Percentiles rank a stretch among this genome's conserved stretches.
These are phyloP conservation scores for Mycena epipterygia DNA, from an alignment of 768 basidiomycete genomes.

Conservation along the genomic window DNA sequence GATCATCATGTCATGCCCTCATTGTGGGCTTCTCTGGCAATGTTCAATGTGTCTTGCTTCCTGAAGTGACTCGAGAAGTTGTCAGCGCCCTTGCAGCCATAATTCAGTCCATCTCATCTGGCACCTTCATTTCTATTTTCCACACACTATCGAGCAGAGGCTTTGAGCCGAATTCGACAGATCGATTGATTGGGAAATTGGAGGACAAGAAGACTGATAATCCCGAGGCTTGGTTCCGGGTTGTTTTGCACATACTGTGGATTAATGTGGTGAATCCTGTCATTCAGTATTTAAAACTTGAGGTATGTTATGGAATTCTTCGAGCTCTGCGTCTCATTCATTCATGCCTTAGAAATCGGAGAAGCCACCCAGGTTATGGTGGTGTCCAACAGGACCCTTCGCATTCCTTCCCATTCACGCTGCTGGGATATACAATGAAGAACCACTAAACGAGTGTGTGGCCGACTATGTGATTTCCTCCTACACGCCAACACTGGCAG, in stretches of 20 bases:
- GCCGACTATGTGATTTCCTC: constrained; percentile 36
- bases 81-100: not conserved
- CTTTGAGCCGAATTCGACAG: not conserved
- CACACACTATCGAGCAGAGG: not conserved
- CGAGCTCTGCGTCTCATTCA: not conserved
- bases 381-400: not conserved
- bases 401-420: constrained; percentile 35
- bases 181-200: constrained; percentile 2
- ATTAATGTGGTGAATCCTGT: not conserved
- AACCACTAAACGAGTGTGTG: not conserved
- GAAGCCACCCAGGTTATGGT: not conserved
- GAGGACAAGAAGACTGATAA: not conserved
- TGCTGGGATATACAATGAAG: constrained; percentile 24
- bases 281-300: not conserved
- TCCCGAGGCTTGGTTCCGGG: not conserved
- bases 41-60: constrained; percentile 27
- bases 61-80: not conserved
- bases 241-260: not conserved
- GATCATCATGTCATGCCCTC: constrained; percentile 35
- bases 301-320: not conserved
- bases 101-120: not conserved
- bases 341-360: constrained; percentile 4
- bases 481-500: constrained; percentile 32
- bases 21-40: constrained; percentile 14
- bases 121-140: not conserved